Conservation (phyloP, 768 basidiomycete genomes). For the Dentipellis fragilis region DNA sequence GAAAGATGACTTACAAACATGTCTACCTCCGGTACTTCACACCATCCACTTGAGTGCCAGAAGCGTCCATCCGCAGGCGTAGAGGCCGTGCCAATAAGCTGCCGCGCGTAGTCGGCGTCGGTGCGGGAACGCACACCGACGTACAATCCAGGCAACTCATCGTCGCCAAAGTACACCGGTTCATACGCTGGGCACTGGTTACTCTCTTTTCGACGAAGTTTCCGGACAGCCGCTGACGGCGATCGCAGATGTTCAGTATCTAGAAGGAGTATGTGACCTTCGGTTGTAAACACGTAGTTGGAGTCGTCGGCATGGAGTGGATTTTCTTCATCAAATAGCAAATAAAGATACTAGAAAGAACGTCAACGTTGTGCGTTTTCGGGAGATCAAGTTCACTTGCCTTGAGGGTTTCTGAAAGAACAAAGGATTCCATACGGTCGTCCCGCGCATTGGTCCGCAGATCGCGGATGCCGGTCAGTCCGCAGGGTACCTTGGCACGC, state of each 20-base stretch:
- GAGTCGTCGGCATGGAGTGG: slow-evolving; percentile 65
- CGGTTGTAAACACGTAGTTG: slow-evolving; percentile 89
- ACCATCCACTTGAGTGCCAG: slow-evolving; percentile 71
- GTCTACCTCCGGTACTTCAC: slow-evolving; percentile 57
- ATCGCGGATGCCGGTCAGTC: slow-evolving; percentile 74
- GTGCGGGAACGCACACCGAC: slow-evolving; percentile 61
- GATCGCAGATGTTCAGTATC: slow-evolving; percentile 43
- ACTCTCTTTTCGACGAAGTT: slow-evolving; percentile 50
- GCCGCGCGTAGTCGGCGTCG: slow-evolving; percentile 76
- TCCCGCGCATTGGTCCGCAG: slow-evolving; percentile 69
- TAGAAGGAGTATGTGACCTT: slow-evolving; percentile 81
- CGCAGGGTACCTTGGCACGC: slow-evolving; percentile 78
- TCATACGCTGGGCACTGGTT: slow-evolving; percentile 70
- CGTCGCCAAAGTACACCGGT: slow-evolving; percentile 27
- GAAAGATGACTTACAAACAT: slow-evolving; percentile 44
- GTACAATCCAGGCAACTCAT: slow-evolving; percentile 36
- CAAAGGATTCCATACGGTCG: slow-evolving; percentile 96
- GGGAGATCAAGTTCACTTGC: slow-evolving; percentile 25
- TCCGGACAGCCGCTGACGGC: slow-evolving; percentile 47
- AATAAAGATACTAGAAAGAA: slow-evolving; percentile 71
- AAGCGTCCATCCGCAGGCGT: slow-evolving; percentile 38
- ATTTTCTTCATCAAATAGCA: slow-evolving; percentile 85
- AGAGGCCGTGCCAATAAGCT: slow-evolving; percentile 47
- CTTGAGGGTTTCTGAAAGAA: slow-evolving; percentile 88
- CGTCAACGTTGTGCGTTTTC: background rate